These are phyloP conservation scores for Ballota nigra DNA, from an alignment of 257 asterid genomes.

Conservation along the genomic window DNA sequence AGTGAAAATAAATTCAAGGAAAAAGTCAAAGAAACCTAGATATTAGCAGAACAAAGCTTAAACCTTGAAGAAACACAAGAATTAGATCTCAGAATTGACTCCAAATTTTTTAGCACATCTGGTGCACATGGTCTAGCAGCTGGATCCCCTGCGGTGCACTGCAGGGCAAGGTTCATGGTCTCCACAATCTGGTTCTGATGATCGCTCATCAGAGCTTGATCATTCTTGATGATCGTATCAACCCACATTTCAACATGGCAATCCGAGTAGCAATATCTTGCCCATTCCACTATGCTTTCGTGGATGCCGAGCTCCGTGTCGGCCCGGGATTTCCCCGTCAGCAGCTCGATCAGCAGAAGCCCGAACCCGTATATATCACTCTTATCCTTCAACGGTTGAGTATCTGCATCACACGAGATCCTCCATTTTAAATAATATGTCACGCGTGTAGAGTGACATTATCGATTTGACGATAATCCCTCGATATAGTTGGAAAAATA, in stretches of 20 bases:
- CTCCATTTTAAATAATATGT: no score
- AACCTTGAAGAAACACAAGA: slow-evolving; percentile 49
- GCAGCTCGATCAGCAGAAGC: slow-evolving; percentile 56
- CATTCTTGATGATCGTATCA: slow-evolving; percentile 43
- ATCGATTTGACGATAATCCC: no score
- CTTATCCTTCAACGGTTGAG: slow-evolving; percentile 34
- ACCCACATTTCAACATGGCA: slow-evolving; percentile 79
- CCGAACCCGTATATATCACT: slow-evolving; percentile 67
- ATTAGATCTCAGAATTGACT: slow-evolving; percentile 39
- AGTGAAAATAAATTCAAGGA: not conserved
- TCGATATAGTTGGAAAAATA: no score
- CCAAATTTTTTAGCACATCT: slow-evolving; percentile 47
- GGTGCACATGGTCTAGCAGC: slow-evolving; percentile 55
- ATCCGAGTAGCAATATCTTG: slow-evolving; percentile 77
- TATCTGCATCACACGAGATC: slow-evolving; percentile 35
- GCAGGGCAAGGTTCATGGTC: slow-evolving; percentile 79
- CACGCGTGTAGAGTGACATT: no score
- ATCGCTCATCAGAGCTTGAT: slow-evolving; percentile 18
- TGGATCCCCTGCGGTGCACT: slow-evolving; percentile 71
- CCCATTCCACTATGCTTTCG: slow-evolving; percentile 69
- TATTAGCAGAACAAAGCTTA: slow-evolving; percentile 35
- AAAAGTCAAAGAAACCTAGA: slow-evolving; percentile 16
- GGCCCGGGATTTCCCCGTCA: slow-evolving; percentile 64
- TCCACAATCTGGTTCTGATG: slow-evolving; percentile 55
- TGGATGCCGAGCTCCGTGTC: slow-evolving; percentile 54